phyloP scores from a whole-genome alignment of 73 alveolate genomes.

The Paramecium biaurelia region DNA sequence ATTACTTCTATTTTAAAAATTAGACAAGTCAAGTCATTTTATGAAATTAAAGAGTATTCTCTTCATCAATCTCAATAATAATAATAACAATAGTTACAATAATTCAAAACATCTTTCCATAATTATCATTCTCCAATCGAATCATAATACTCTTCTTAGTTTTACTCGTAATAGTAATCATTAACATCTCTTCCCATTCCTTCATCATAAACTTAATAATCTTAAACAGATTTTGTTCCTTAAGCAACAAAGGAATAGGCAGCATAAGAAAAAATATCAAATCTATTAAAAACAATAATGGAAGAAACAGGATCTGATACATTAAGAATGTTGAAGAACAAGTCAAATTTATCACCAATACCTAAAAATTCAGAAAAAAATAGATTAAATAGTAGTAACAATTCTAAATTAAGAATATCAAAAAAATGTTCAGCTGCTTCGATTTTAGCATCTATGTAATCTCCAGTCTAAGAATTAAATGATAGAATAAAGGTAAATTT shows the following conservation, averaged over 20 bases:
- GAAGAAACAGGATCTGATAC: constrained; percentile 52
- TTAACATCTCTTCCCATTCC: neutral
- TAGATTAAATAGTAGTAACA: neutral
- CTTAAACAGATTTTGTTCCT: neutral
- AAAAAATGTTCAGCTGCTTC: neutral
- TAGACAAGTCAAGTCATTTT: neutral
- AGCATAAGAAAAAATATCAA: neutral
- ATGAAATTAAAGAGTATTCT: neutral
- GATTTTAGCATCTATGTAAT: neutral
- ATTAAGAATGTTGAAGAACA: neutral
- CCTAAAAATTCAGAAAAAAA: neutral
- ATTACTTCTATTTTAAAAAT: neutral
- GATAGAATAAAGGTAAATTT: constrained; percentile 40
- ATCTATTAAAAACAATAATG: constrained; percentile 10
- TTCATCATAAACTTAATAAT: neutral
- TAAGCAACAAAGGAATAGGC: neutral
- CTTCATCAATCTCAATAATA: neutral
- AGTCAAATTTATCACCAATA: neutral
- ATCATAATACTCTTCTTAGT: neutral
- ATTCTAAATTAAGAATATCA: neutral
- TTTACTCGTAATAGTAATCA: neutral
- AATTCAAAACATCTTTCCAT: neutral
- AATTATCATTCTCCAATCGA: neutral
- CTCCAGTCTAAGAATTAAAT: constrained; percentile 31
- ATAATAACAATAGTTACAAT: neutral